These are phyloP conservation scores for Malus sylvestris DNA, from an alignment of 306 rosid genomes.

Conservation along the genomic window DNA sequence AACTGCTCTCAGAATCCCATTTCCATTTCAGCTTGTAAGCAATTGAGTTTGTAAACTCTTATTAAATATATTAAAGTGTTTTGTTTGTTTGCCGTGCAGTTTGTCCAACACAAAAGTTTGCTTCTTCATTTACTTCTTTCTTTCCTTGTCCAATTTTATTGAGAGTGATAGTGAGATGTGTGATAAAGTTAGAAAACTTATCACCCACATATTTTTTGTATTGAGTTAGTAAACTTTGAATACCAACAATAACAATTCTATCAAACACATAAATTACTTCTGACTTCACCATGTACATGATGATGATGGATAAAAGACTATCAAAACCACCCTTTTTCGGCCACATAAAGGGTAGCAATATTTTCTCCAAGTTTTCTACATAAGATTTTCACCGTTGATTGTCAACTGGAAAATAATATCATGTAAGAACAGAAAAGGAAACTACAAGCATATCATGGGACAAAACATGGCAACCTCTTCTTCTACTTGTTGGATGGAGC, in stretches of 20 bases:
- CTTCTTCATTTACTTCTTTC: no score
- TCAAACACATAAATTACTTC: constrained; percentile 18
- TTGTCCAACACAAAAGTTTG: no score
- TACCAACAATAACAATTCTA: constrained; percentile 12
- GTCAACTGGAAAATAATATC: background rate
- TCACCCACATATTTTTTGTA: no score
- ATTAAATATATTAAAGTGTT: no score
- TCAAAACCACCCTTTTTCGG: background rate
- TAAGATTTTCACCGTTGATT: background rate
- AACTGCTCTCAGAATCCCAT: no score
- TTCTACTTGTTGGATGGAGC: constrained; percentile 88
- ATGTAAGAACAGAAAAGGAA: constrained; percentile 1
- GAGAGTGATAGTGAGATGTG: no score
- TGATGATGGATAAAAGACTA: background rate
- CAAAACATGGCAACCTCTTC: constrained; percentile 87
- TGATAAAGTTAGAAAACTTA: no score
- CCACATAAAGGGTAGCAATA: background rate
- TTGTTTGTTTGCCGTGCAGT: no score
- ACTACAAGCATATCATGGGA: constrained; percentile 61
- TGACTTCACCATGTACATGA: constrained; percentile 3
- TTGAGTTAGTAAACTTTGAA: no score
- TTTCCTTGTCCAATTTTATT: no score
- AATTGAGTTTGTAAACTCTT: no score
- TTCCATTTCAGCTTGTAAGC: no score
- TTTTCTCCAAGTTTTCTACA: background rate